These are phyloP conservation scores for Apiospora marii DNA, from an alignment of 2,329 filamentous ascomycete species.

Conservation along the genomic window DNA sequence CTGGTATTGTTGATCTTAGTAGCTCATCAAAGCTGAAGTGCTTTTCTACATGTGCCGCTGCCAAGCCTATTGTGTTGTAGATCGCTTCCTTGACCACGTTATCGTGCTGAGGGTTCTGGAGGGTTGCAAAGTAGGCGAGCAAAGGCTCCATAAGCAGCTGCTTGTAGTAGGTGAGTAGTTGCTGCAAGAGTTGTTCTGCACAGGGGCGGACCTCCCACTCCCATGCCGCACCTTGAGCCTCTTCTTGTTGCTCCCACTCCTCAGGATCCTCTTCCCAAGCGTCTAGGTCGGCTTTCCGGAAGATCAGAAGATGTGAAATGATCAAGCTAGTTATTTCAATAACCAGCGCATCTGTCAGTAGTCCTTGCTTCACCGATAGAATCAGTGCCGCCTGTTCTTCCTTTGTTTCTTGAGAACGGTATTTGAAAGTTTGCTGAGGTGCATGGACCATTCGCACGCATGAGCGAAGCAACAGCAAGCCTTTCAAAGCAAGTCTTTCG, in stretches of 20 bases:
- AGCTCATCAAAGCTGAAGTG: slow-evolving; percentile 86
- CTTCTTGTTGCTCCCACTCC: slow-evolving; percentile 92
- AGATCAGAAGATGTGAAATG: slow-evolving; percentile 87
- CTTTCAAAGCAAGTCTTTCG: slow-evolving; percentile 84
- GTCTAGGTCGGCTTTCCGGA: slow-evolving; percentile 83
- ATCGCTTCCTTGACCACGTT: slow-evolving; percentile 91
- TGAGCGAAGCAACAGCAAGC: slow-evolving; percentile 80
- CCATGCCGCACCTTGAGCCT: slow-evolving; percentile 83
- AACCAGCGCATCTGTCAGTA: slow-evolving; percentile 81
- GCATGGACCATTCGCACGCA: slow-evolving; percentile 88
- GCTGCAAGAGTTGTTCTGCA: slow-evolving; percentile 91
- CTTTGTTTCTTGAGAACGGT: slow-evolving; percentile 76
- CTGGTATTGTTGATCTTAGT: slow-evolving; percentile 75
- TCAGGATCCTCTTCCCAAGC: slow-evolving; percentile 96
- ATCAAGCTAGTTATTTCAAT: slow-evolving; percentile 83
- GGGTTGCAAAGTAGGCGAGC: slow-evolving; percentile 81
- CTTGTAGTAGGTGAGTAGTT: slow-evolving; percentile 90
- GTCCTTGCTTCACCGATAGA: slow-evolving; percentile 71
- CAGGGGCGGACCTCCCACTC: slow-evolving; percentile 93
- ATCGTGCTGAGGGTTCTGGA: slow-evolving; percentile 70
- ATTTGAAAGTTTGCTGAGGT: slow-evolving; percentile 83
- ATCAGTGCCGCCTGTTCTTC: slow-evolving; percentile 77
- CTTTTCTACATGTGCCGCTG: slow-evolving; percentile 77
- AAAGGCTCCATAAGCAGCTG: slow-evolving; percentile 80
- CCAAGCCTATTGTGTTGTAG: slow-evolving; percentile 90